Percentiles rank a stretch among this genome's conserved stretches.
Conservation (phyloP, 1,139 yeast species). For the Tardiomyces blankii region DNA sequence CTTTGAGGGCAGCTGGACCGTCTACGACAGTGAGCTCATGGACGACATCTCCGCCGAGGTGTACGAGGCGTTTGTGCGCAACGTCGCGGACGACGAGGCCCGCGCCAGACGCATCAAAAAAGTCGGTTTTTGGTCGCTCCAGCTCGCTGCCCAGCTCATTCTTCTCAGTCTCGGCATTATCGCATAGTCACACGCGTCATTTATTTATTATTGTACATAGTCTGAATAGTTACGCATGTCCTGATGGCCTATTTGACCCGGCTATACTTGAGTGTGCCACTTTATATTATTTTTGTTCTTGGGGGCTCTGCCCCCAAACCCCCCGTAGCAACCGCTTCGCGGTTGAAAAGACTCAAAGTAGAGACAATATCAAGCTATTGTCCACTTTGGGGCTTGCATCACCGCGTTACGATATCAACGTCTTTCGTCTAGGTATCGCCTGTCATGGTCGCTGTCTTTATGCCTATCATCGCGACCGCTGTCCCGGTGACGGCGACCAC, state of each 20-base stretch:
- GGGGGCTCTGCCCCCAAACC: too few relatives aligned
- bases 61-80: constrained; percentile 80
- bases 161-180: constrained; percentile 61
- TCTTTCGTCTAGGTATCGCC: too few relatives aligned
- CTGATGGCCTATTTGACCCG: too few relatives aligned
- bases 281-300: too few relatives aligned
- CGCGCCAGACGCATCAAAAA: constrained; percentile 61
- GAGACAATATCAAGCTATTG: too few relatives aligned
- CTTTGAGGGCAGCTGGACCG: constrained; percentile 94
- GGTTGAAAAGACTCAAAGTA: too few relatives aligned
- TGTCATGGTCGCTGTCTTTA: not conserved
- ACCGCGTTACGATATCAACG: too few relatives aligned
- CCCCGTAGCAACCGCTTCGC: too few relatives aligned
- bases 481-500: not conserved
- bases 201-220: constrained; percentile 1
- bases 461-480: not conserved
- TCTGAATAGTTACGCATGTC: not conserved
- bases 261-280: too few relatives aligned
- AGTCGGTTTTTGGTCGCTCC: constrained; percentile 91
- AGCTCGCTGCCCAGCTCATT: constrained; percentile 67
- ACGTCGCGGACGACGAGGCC: constrained; percentile 79
- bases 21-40: constrained; percentile 84
- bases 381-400: too few relatives aligned
- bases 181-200: constrained; percentile 6
- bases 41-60: constrained; percentile 85